Evolutionary conservation across 495 filamentous ascomycete genomes (phyloP), one percentile per base, ranked within the genome.

Genomic region (Xylaria grammica): DNA sequence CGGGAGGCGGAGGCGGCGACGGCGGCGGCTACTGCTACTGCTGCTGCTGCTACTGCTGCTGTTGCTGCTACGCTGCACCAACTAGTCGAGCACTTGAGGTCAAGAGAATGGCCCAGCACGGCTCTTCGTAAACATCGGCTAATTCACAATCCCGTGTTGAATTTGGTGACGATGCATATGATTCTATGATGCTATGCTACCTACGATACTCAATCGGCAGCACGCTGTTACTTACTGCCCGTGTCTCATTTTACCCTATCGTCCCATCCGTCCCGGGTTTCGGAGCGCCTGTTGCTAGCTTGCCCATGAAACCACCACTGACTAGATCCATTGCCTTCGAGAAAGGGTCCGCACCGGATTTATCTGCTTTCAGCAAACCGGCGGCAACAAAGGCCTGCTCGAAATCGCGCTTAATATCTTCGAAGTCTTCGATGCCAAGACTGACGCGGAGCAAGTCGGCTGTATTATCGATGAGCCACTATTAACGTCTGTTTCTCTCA

Each of bases 321-420:
- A 73, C 73, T 10, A 75, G 71, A 44, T 71, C 69, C 57, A 66
- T 59, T 4, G 73, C 73, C 8, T 59, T 72, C 34, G 69, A 59
- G 60, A 75, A 73, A 3, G 71, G 71, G 56, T 75, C 73, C 29
- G 51, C 62, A 22, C 62, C 65, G 34, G 50, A 54, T 60, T 73
- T 75, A 2, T 63, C 24, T 29, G 71, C 73, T 27, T 66, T 58
- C 8, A 66, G 65, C 49, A 78, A 63, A 6, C 71, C 76, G 7
- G 76, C 76, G 9, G 65, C 75, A n/a, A 69, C 62, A 64, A 80
- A 80, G 9, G 77, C 76, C 65, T 80, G 77, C 64, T 80, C 75
- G 51, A 80, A 80, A 54, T 78, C 77, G 22, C 68, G 67, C 22
- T 63, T 74, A 65, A 80, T 78, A 62, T 80, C 77, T 51, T 75